Conservation (phyloP, 2,329 filamentous ascomycete genomes). For the Tothia fuscella region DNA sequence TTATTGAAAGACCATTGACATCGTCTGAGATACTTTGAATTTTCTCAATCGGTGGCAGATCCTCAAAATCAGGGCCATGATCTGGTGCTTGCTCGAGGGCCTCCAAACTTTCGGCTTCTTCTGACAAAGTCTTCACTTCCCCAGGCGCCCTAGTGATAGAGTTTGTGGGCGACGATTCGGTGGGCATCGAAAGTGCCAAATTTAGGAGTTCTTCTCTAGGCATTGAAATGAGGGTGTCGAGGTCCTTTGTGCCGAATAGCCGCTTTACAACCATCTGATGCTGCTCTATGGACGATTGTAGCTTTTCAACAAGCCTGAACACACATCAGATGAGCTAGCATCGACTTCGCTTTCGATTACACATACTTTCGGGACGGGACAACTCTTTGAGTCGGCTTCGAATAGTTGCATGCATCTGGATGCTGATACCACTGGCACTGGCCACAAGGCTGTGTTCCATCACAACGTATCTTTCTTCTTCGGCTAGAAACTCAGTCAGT, state of each 20-base stretch:
- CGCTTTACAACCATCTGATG: conserved; percentile 31
- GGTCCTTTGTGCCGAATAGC: conserved; percentile 30
- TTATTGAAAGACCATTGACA: conserved; percentile 54
- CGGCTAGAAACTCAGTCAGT: no score
- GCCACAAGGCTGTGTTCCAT: conserved; percentile 69
- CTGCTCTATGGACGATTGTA: conserved; percentile 37
- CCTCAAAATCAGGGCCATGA: conserved; percentile 52
- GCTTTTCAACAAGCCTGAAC: conserved; percentile 45
- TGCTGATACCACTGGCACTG: conserved; percentile 74
- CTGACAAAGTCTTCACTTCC: conserved; percentile 25
- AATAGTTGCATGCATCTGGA: conserved; percentile 67
- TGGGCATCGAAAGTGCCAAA: conserved; percentile 30
- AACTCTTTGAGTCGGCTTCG: conserved; percentile 65
- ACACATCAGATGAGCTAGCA: conserved; percentile 27
- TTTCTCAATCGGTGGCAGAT: conserved; percentile 28
- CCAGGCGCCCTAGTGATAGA: background rate
- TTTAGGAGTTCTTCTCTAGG: conserved; percentile 34
- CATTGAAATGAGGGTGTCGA: conserved; percentile 27
- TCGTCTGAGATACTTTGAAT: conserved; percentile 51
- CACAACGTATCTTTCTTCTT: conserved; percentile 71
- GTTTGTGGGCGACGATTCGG: conserved; percentile 14
- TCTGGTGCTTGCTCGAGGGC: conserved; percentile 59
- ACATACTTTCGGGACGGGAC: conserved; percentile 67
- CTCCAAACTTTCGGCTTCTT: conserved; percentile 41
- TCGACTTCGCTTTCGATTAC: conserved; percentile 14